Base-by-base conservation (phyloP, 768 basidiomycete genomes). In the Leccinum barrowsii region DNA sequence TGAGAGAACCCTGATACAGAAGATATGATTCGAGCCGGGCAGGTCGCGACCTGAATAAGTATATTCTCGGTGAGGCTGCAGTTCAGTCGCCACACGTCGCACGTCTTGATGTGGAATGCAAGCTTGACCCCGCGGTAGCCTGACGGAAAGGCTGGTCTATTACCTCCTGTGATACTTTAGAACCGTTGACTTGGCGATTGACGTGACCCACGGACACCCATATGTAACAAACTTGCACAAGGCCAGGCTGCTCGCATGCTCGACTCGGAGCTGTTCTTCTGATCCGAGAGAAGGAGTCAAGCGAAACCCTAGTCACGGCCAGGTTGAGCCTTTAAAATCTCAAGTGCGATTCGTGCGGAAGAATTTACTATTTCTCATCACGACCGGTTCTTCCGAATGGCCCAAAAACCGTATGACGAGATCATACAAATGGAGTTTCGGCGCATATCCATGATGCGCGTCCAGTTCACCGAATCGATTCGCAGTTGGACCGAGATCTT, bases 111-210 rank as follows among this genome's bases (percentile, higher is more conserved):
- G 62, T 62, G 66, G 55, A 68, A 55, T 30, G 37, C 50, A 42
- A 51, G 61, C 21, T 57, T 52, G 50, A 42, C 59, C 58, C 63
- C 56, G 59, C 55, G 56, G 67, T 59, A n/a, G 59, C 40, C 54
- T 58, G 46, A 50, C 34, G 7, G 40, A 42, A 53, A 48, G 56
- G 59, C 40, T 67, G 68, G 51, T 11, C 19, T 46, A 62, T 70
- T 65, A 58, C 67, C 57, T 64, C 52, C 44, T 55, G 44, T 22
- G 50, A 66, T 59, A 49, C 48, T 48, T 60, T 62, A 26, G 32
- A 58, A 46, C 46, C 49, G 68, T 68, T 63, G 68, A 65, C 67
- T 63, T 68, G 68, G 60, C 63, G 55, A 68, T 67, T 63, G 56
- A 65, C 61, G 55, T 35, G 65, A 57, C 58, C 65, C 65, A 64